Base-by-base conservation (phyloP, 2,329 filamentous ascomycete genomes). In the Alternaria hordeiaustralica region DNA sequence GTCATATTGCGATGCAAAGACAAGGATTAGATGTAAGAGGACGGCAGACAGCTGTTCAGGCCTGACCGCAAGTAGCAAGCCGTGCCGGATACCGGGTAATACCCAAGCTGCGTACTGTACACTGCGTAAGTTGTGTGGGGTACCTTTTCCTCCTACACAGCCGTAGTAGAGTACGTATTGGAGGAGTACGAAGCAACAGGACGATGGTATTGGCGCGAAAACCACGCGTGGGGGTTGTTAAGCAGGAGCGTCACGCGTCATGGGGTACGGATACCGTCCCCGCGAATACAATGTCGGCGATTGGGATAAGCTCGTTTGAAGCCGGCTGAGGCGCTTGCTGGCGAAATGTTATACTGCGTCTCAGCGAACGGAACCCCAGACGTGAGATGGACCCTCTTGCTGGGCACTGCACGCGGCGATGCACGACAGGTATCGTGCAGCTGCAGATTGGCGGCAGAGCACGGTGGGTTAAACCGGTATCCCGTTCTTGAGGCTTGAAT, bases 311-410 rank as follows among this genome's bases (percentile, higher is more conserved):
- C 69, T 71, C 71, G 74, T 61, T 71, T 66, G 46, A 57, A 68
- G 65, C 68, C 73, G 75, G 76, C 66, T 75, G 70, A 50, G 70
- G 77, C 76, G 76, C 71, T 73, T 79, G 56, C 59, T 63, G 60
- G 67, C 54, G 65, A 70, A 60, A 71, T 60, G 67, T 66, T 67
- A 63, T 71, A 28, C 13, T 20, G 26, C 15, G 44, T 46, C 30
- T 51, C 64, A 68, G 64, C 67, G 67, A 74, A 72, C 68, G 59
- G 67, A 67, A 68, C 59, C 59, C 64, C 53, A 68, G 64, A 66
- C 58, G 63, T 23, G 46, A 57, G 36, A 30, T 50, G 21, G 43
- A 65, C 57, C 59, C 63, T 61, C 58, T 58, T 58, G 53, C 63
- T 65, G 54, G 68, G 65, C 65, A 62, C 63, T 70, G 67, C 68